phyloP scores from a whole-genome alignment of 805 yeast genomes.

The Brettanomyces nanus region DNA sequence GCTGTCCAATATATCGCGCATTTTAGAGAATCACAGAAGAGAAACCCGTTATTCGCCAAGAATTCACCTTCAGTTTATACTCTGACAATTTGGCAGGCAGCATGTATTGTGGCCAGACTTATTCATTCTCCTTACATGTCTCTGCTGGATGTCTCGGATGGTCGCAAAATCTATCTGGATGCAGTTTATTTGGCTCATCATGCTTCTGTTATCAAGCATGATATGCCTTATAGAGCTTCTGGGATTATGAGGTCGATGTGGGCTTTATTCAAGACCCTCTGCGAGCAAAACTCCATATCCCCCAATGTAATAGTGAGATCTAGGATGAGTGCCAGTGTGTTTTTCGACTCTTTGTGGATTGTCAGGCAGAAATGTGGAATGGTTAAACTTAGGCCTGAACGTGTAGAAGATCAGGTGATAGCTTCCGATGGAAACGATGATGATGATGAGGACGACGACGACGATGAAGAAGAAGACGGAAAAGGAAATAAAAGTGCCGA shows the following conservation, averaged over 20 bases:
- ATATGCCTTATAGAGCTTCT: slow-evolving; percentile 84
- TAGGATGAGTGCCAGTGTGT: slow-evolving; percentile 87
- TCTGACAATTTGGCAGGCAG: slow-evolving; percentile 84
- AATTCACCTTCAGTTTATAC: slow-evolving; percentile 81
- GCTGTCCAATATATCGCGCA: slow-evolving; percentile 65
- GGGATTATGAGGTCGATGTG: slow-evolving; percentile 93
- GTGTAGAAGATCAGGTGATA: slow-evolving; percentile 10
- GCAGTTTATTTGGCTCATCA: slow-evolving; percentile 64
- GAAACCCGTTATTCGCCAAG: slow-evolving; percentile 55
- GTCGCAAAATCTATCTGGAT: slow-evolving; percentile 56
- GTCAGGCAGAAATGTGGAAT: slow-evolving; percentile 84
- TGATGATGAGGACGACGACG: slow-evolving; percentile 21
- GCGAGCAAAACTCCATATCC: slow-evolving; percentile 37
- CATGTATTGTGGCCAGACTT: slow-evolving; percentile 73
- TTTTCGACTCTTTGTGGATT: slow-evolving; percentile 83
- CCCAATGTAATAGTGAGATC: slow-evolving; percentile 56
- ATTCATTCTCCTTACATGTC: slow-evolving; percentile 66
- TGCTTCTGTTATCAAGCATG: slow-evolving; percentile 85
- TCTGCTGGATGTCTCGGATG: slow-evolving; percentile 61
- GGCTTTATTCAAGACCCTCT: slow-evolving; percentile 70
- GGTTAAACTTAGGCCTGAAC: slow-evolving; percentile 46
- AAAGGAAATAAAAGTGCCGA: slow-evolving; percentile 21
- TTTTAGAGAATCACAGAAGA: slow-evolving; percentile 50
- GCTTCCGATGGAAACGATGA: slow-evolving; percentile 11
- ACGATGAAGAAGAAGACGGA: slow-evolving; percentile 10